phyloP scores from a whole-genome alignment of 139 green algal species.

The Coelastrella sp. region DNA sequence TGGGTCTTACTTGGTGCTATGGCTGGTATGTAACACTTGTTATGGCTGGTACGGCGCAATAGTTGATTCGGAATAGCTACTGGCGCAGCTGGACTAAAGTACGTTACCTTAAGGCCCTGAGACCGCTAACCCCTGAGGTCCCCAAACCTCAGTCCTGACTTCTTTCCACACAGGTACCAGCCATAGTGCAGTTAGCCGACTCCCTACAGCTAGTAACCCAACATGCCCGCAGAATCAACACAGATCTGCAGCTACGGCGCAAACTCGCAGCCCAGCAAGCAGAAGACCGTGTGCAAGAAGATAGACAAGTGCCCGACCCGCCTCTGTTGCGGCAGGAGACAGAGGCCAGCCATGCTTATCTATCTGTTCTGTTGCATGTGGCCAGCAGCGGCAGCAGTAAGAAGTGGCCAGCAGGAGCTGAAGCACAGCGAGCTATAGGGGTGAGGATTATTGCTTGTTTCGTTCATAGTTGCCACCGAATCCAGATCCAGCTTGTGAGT shows the following conservation, averaged over 20 bases:
- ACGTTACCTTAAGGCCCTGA: too few species aligned
- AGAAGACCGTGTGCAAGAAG: slow-evolving; percentile 68
- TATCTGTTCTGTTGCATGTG: slow-evolving; percentile 84
- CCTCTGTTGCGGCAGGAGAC: slow-evolving; percentile 94
- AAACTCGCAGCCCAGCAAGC: slow-evolving; percentile 77
- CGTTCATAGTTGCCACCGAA: too few species aligned
- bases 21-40: too few species aligned
- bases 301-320: slow-evolving; percentile 83
- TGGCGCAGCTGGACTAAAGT: too few species aligned
- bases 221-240: slow-evolving; percentile 80
- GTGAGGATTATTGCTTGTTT: not conserved
- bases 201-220: slow-evolving; percentile 71
- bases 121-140: not conserved
- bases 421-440: slow-evolving; percentile 7
- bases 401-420: not conserved
- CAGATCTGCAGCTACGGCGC: slow-evolving; percentile 73
- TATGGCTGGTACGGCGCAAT: too few species aligned
- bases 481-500: too few species aligned
- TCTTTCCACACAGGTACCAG: not conserved
- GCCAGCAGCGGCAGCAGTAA: slow-evolving; percentile 37
- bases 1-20: too few species aligned
- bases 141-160: not conserved
- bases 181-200: slow-evolving; percentile 73
- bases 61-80: too few species aligned
- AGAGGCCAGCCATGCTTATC: slow-evolving; percentile 88